These are phyloP conservation scores for Aplosporella prunicola DNA, from an alignment of 2,329 filamentous ascomycete genomes.

Conservation along the genomic window DNA sequence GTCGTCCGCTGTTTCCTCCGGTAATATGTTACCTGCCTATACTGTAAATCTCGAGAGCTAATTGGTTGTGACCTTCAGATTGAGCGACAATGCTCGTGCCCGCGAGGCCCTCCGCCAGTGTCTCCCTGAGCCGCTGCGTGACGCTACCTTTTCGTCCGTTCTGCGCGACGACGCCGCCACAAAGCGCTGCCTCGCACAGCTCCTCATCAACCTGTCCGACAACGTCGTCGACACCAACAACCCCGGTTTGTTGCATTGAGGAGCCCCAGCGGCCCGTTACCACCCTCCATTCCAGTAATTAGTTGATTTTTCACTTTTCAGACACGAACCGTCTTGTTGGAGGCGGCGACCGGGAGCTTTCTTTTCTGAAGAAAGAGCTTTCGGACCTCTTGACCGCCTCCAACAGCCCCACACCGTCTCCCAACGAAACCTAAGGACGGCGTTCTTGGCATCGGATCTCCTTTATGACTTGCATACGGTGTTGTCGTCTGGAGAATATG, in stretches of 20 bases:
- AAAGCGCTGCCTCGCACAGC: slow-evolving; percentile 93
- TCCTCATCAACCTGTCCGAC: slow-evolving; percentile 92
- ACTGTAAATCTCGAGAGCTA: neutral
- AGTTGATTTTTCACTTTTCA: too few relatives aligned
- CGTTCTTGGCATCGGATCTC: too few relatives aligned
- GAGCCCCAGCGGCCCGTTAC: too few relatives aligned
- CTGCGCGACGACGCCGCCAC: slow-evolving; percentile 94
- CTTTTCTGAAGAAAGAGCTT: too few relatives aligned
- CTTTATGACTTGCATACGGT: too few relatives aligned
- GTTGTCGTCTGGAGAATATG: too few relatives aligned
- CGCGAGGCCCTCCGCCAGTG: slow-evolving; percentile 92
- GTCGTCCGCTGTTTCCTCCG: slow-evolving; percentile 94
- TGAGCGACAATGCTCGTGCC: slow-evolving; percentile 92
- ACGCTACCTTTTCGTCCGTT: slow-evolving; percentile 93
- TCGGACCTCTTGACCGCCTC: too few relatives aligned
- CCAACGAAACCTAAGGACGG: too few relatives aligned
- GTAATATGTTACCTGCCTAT: slow-evolving; percentile 42
- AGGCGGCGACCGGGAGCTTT: too few relatives aligned
- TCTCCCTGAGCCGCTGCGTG: slow-evolving; percentile 93
- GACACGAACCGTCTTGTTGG: too few relatives aligned
- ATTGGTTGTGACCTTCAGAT: slow-evolving; percentile 39
- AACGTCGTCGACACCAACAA: slow-evolving; percentile 54
- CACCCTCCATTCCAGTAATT: too few relatives aligned
- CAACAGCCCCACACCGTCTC: too few relatives aligned
- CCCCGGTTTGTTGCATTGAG: slow-evolving; percentile 25